Percentiles rank a stretch among this genome's conserved stretches.
Evolutionary conservation across 78 protist species (phyloP).

Genomic region (slime mould (Dictyostelium discoideum)): DNA sequence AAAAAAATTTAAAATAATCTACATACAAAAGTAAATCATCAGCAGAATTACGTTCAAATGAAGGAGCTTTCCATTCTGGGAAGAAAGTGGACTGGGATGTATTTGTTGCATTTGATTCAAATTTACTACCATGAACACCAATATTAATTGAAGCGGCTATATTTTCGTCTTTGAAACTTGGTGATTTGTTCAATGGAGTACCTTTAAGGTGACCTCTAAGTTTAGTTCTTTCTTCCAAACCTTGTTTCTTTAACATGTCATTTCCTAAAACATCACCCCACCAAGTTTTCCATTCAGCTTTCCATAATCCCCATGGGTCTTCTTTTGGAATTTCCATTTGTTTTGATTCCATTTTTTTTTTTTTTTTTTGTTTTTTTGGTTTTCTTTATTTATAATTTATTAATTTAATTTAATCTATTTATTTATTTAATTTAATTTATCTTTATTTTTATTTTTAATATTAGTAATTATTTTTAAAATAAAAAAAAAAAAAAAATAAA

Average conservation of each 20-base stretch:
- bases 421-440: neutral
- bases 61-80: conserved; percentile 55
- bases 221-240: conserved; percentile 29
- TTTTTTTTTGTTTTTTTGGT: neutral
- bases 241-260: conserved; percentile 35
- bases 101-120: neutral
- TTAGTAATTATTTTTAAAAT: neutral
- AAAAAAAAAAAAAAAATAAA: neutral
- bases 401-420: neutral
- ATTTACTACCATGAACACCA: conserved; percentile 43
- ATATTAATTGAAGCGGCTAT: neutral
- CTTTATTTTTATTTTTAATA: neutral
- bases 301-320: conserved; percentile 57
- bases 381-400: neutral
- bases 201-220: neutral
- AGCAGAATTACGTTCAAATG: conserved; percentile 55
- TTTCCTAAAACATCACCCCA: conserved; percentile 63
- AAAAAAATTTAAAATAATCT: neutral
- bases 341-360: neutral
- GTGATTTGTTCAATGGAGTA: conserved; percentile 21
- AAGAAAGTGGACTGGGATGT: neutral
- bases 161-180: neutral
- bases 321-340: neutral
- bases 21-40: conserved; percentile 43
- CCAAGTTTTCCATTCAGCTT: conserved; percentile 72